These are phyloP conservation scores for Tuber aestivum DNA, from an alignment of 495 filamentous ascomycete genomes.

Conservation along the genomic window DNA sequence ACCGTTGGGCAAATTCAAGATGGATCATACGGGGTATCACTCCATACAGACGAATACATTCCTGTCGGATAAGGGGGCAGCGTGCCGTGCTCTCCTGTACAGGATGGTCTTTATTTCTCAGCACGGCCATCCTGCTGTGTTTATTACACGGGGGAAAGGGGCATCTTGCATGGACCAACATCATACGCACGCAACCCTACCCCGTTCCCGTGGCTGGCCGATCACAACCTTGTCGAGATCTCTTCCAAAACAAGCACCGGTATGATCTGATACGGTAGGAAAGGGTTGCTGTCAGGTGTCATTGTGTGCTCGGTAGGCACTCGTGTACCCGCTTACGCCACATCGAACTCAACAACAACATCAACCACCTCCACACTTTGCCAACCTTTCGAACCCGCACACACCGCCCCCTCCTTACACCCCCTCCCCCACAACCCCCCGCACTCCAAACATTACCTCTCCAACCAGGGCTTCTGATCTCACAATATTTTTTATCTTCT, in stretches of 20 bases:
- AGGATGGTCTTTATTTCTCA: not conserved
- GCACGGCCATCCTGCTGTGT: not conserved
- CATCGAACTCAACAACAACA: constrained; percentile 6
- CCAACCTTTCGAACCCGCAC: not conserved
- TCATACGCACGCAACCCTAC: not conserved
- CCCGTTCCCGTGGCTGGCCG: not conserved
- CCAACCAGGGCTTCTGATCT: not conserved
- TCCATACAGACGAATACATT: not conserved
- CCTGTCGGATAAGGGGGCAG: not conserved
- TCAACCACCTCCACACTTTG: constrained; percentile 4
- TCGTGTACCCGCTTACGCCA: constrained; percentile 6
- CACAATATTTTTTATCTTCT: not conserved
- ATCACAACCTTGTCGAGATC: constrained; percentile 4
- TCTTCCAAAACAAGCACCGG: not conserved
- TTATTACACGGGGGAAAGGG: not conserved
- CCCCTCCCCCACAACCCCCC: constrained; percentile 1
- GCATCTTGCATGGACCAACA: constrained; percentile 3
- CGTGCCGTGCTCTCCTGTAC: not conserved
- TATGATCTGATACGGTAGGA: not conserved
- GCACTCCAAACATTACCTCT: not conserved
- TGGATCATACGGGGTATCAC: not conserved
- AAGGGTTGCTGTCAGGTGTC: constrained; percentile 2
- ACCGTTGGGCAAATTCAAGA: too few relatives aligned
- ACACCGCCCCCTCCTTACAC: constrained; percentile 2
- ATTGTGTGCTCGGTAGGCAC: constrained; percentile 1